phyloP scores from a whole-genome alignment of 2,329 filamentous ascomycete genomes.

The Pseudohalonectria lignicola region DNA sequence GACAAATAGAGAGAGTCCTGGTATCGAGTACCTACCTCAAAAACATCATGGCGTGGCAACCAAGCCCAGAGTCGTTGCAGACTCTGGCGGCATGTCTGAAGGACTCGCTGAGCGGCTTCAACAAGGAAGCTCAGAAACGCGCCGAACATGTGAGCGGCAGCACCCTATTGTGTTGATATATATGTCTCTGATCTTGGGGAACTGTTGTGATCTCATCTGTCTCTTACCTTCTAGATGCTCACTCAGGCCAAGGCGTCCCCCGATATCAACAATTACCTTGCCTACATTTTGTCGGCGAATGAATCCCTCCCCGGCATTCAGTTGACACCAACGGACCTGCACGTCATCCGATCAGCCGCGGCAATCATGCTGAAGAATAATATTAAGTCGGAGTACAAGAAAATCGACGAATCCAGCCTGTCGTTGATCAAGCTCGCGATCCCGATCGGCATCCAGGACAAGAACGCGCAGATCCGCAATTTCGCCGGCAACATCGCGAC shows the following conservation, averaged over 20 bases:
- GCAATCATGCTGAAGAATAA: constrained; percentile 96
- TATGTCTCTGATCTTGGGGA: too few species aligned
- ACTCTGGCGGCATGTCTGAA: constrained; percentile 83
- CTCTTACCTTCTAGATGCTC: constrained; percentile 60
- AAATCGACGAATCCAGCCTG: constrained; percentile 63
- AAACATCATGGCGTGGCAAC: constrained; percentile 77
- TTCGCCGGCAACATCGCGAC: constrained; percentile 91
- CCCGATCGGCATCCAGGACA: constrained; percentile 70
- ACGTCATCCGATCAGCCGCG: constrained; percentile 73
- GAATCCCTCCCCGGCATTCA: constrained; percentile 49
- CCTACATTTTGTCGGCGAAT: constrained; percentile 72
- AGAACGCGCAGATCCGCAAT: constrained; percentile 70
- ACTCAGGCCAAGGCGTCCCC: constrained; percentile 77
- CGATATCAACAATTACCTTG: constrained; percentile 95
- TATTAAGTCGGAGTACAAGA: constrained; percentile 63
- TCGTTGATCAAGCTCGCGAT: constrained; percentile 70
- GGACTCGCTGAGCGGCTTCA: constrained; percentile 80
- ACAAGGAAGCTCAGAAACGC: constrained; percentile 73
- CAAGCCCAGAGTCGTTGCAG: constrained; percentile 72
- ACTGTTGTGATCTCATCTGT: too few species aligned
- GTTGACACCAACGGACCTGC: constrained; percentile 51
- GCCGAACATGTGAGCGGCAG: constrained; percentile 64
- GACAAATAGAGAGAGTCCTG: too few species aligned
- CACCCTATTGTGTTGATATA: constrained; percentile 5
- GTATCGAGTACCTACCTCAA: too few species aligned